phyloP scores from a whole-genome alignment of 2,329 filamentous ascomycete genomes.

The Talaromyces sp. region DNA sequence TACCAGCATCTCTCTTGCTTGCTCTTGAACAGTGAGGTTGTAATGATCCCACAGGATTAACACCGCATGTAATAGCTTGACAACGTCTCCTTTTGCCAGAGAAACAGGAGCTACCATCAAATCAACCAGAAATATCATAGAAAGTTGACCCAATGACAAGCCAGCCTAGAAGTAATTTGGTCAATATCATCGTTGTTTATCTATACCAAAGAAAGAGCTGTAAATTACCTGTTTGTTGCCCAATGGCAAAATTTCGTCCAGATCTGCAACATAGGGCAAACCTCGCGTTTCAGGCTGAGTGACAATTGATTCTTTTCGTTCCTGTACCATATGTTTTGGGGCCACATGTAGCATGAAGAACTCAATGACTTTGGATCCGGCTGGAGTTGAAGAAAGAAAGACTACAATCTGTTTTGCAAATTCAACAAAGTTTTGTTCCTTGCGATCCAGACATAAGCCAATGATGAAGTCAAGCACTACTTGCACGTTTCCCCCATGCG shows the following conservation, averaged over 20 bases:
- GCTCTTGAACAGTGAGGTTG: slow-evolving; percentile 88
- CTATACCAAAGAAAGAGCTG: neutral
- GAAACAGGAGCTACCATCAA: slow-evolving; percentile 90
- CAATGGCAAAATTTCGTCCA: slow-evolving; percentile 71
- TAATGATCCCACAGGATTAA: slow-evolving; percentile 98
- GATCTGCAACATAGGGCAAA: slow-evolving; percentile 84
- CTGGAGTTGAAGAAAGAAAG: slow-evolving; percentile 79
- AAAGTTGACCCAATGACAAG: slow-evolving; percentile 87
- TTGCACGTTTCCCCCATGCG: slow-evolving; percentile 88
- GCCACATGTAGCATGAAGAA: slow-evolving; percentile 87
- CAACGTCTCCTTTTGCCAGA: slow-evolving; percentile 71
- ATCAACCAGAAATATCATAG: slow-evolving; percentile 89
- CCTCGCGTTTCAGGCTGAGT: slow-evolving; percentile 62
- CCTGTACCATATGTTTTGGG: slow-evolving; percentile 94
- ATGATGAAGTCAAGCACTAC: slow-evolving; percentile 96
- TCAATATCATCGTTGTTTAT: neutral
- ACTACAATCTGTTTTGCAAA: slow-evolving; percentile 98
- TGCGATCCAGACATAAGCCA: slow-evolving; percentile 80
- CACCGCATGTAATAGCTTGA: slow-evolving; percentile 82
- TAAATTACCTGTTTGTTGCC: slow-evolving; percentile 71
- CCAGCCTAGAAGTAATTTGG: slow-evolving; percentile 51
- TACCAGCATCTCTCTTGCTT: slow-evolving; percentile 95
- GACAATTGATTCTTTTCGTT: slow-evolving; percentile 67
- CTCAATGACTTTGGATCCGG: slow-evolving; percentile 87
- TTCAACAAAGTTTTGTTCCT: slow-evolving; percentile 97